phyloP scores from a whole-genome alignment of 257 asterid genomes.

The Petunia secreta region DNA sequence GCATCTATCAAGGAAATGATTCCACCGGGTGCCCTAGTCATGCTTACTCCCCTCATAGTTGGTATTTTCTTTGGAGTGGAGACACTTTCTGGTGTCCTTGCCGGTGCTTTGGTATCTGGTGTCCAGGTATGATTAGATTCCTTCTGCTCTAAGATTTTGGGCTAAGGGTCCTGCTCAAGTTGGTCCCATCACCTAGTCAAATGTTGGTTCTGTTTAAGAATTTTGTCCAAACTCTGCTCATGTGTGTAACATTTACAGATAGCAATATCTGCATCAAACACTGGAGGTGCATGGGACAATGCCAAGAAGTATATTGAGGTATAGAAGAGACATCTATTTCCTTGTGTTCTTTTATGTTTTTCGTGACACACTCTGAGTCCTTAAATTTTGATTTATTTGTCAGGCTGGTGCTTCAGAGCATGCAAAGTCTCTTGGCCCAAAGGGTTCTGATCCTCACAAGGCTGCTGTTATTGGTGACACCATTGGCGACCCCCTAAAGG shows the following conservation, averaged over 20 bases:
- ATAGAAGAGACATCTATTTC: not conserved
- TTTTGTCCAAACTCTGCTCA: not conserved
- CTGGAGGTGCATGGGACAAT: slow-evolving; percentile 63
- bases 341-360: not conserved
- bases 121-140: slow-evolving; percentile 62
- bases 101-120: slow-evolving; percentile 91
- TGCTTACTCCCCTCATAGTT: slow-evolving; percentile 88
- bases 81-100: slow-evolving; percentile 89
- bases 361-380: not conserved
- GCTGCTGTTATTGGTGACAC: slow-evolving; percentile 62
- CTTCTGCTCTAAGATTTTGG: not conserved
- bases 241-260: slow-evolving; percentile 30
- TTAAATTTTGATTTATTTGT: not conserved
- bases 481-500: slow-evolving; percentile 56
- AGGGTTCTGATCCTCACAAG: slow-evolving; percentile 60
- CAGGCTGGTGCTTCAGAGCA: slow-evolving; percentile 63
- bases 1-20: slow-evolving; percentile 94
- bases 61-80: slow-evolving; percentile 87
- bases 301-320: slow-evolving; percentile 60
- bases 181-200: not conserved
- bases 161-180: not conserved
- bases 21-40: slow-evolving; percentile 94
- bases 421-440: slow-evolving; percentile 51
- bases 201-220: not conserved
- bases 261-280: slow-evolving; percentile 58